Evolutionary conservation across 208 protist species (phyloP), one percentile per base, ranked within the genome.

Genomic region (Trypanosoma cruzi): DNA sequence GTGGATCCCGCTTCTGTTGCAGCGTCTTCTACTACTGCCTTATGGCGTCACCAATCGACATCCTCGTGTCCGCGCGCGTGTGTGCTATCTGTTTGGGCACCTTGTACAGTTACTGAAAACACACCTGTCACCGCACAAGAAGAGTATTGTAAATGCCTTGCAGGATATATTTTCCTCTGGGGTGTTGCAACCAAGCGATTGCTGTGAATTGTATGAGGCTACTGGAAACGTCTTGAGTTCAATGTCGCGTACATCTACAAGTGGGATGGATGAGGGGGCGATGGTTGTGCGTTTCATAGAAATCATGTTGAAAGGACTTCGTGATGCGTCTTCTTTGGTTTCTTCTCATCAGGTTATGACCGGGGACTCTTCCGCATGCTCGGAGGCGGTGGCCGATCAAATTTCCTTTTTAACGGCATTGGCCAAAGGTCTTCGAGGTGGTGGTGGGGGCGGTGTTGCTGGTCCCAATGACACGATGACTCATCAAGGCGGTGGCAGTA

Each of bases 81-180:
- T 93, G 40, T 92, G 85, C 75, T 91, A 89, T 61, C 61, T 91
- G 0, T 91, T 90, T 63, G 75, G 83, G 13, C 88, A 89, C 53
- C 53, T 95, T 1, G 48, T 92, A n/a, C 79, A 85, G 50, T 46
- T 85, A 18, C 73, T 95, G 24, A 82, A 81, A 29, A 20, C 55
- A 0, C 62, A 52, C 36, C 53, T 92, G 16, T 62, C 40, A 8
- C 69, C 74, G 24, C 89, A 86, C 72, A 78, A 79, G 28, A 65
- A 75, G 5, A 73, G 86, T 37, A 87, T 95, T 79, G 71, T 92
- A 10, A 77, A 67, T 46, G 86, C 86, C 5, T 57, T 94, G 52
- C 68, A 85, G 42, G 75, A 68, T 44, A 89, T 94, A 53, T 75
- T 86, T 26, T 59, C 73, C 14, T 74, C 82, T 4, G 37, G 40